phyloP scores from a whole-genome alignment of 345 rosid species.

The Salix udensis region DNA sequence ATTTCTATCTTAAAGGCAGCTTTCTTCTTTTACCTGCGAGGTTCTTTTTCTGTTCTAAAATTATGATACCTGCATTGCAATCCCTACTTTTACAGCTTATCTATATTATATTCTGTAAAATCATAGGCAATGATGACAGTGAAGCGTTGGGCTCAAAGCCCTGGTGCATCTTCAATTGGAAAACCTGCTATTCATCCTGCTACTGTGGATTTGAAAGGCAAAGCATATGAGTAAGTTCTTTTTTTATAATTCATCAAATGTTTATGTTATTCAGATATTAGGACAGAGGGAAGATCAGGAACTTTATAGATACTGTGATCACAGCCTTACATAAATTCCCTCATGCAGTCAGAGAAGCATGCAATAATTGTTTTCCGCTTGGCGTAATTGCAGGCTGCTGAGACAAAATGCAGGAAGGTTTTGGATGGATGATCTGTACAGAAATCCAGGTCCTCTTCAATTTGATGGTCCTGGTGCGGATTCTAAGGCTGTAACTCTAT shows the following conservation, averaged over 20 bases:
- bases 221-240: constrained; percentile 78
- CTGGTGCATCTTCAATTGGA: constrained; percentile 67
- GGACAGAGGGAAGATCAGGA: neutral
- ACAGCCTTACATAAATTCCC: neutral
- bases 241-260: neutral
- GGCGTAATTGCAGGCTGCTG: constrained; percentile 56
- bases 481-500: constrained; percentile 71
- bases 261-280: neutral
- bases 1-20: neutral
- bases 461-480: constrained; percentile 97
- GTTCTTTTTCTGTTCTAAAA: neutral
- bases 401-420: constrained; percentile 68
- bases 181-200: constrained; percentile 97
- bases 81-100: neutral
- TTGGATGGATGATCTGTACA: constrained; percentile 83
- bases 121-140: constrained; percentile 91
- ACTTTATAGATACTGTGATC: neutral
- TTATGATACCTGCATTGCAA: neutral
- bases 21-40: neutral
- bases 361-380: neutral
- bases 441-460: constrained; percentile 98
- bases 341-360: neutral
- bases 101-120: constrained; percentile 12
- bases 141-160: constrained; percentile 82
- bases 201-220: constrained; percentile 90